Base-by-base conservation (phyloP, 345 rosid species). In the Physaria fendleri region DNA sequence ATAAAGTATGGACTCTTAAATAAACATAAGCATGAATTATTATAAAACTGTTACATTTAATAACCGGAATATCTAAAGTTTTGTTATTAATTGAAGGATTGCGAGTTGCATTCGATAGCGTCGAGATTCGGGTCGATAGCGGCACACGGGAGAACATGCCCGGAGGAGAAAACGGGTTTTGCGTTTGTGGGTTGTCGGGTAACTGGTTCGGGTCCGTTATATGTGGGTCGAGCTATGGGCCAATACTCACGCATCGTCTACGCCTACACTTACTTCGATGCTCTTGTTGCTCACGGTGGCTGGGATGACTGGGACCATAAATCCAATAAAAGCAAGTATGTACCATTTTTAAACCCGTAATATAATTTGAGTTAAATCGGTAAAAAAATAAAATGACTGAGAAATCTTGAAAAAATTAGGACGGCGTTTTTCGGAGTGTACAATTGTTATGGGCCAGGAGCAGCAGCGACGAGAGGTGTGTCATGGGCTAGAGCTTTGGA, bases 221-320 rank as follows among this genome's bases (percentile, higher is more conserved):
- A 88, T 9, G 95, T 88, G 40, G 98, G 98, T 4, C 87, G 96
- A 1, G 98, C 96, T 62, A 85, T 92, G 98, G 98, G 98, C 30
- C 95, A 85, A 57, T 88, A 88, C 82, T 88, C 98, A 2, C 76
- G 98, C 38, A 92, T 92, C 25, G 95, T 92, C 32, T 92, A 92
- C 65, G 74, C 95, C 5, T 82, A 74, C 74, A 92, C 96, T 2
- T 92, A 84, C 77, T 92, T 88, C 20, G 96, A 84, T 22, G 78
- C 87, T 73, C 59, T 88, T 21, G 88, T 92, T 29, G 98, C 98
- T 14, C 96, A 74, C 10, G 98, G 96, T 48, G 98, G 96, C 55
- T 92, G 98, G 98, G 98, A 92, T 28, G 96, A 88, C 41, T 92
- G 96, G 98, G 95, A 92, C 76, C 98, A 85, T 52, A 56, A 47